Evolutionary conservation across 352 stramenopile species (phyloP), one percentile per base, ranked within the genome.

Genomic region (Globisporangium acanthophoron): DNA sequence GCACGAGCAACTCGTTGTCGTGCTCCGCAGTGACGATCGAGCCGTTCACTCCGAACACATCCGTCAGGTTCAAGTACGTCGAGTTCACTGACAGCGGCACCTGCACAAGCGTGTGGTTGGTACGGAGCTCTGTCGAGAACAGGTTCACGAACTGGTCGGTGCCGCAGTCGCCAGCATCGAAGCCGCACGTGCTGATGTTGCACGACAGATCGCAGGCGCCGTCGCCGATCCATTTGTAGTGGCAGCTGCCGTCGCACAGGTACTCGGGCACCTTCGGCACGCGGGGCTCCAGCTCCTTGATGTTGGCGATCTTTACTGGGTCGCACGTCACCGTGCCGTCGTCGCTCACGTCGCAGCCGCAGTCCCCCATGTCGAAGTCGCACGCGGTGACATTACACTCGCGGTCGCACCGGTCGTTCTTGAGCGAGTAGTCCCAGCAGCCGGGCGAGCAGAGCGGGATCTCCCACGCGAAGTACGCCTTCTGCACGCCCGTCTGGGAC

Each of bases 311-410:
- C 58, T 87, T 88, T 18, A 77, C 71, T 0, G 69, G 54, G 41
- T 92, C 76, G 61, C 82, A 92, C 18, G 51, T 69, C 15, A 92
- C 67, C 0, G 62, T 39, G 44, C 78, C 82, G 37, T 85, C 66
- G 11, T 13, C 40, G 39, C 69, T 69, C 44, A 91, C 77, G 21
- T 88, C 66, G 61, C 88, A 92, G 43, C 89, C 87, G 67, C 94
- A 98, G 70, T 98, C 94, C 18, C 93, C 94, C 68, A 93, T 90
- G 64, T 98, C 94, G 56, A 87, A 98, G 54, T 88, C 88, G 62
- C 94, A 98, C 8, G 72, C 67, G 39, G 74, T 85, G 40, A 82
- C 83, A 52, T 98, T 96, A 66, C 94, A 98, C 50, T 83, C 65
- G 37, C 72, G 59, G 59, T 98, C 93, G 64, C 93, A 98, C 8